phyloP scores from a whole-genome alignment of 2,329 filamentous ascomycete species.

The Bipolaris sorokiniana region DNA sequence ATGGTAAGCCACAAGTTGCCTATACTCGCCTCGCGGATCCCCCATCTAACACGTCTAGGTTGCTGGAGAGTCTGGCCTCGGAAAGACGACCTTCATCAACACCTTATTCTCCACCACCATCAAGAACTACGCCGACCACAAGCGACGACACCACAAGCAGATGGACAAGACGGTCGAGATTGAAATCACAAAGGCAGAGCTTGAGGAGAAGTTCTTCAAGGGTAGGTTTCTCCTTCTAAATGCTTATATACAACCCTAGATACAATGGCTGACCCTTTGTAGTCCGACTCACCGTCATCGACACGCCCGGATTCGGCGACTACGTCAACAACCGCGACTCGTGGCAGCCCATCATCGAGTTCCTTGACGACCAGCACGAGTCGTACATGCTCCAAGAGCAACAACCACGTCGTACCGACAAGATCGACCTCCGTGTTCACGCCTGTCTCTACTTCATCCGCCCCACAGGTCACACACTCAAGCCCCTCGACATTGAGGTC shows the following conservation, averaged over 20 bases:
- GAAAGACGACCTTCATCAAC: slow-evolving; percentile 99
- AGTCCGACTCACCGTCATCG: slow-evolving; percentile 98
- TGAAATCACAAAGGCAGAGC: slow-evolving; percentile 98
- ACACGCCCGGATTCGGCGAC: slow-evolving; percentile 98
- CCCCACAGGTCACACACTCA: slow-evolving; percentile 96
- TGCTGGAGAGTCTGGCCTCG: slow-evolving; percentile 95
- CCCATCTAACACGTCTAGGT: slow-evolving; percentile 64
- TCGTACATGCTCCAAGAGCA: slow-evolving; percentile 99
- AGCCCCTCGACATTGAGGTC: slow-evolving; percentile 98
- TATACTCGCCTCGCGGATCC: background rate
- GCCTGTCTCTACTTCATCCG: slow-evolving; percentile 99
- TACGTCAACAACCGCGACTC: slow-evolving; percentile 99
- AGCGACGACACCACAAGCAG: slow-evolving; percentile 98
- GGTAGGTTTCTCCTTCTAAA: slow-evolving; percentile 59
- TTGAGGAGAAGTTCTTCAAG: slow-evolving; percentile 99
- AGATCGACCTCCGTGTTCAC: slow-evolving; percentile 99
- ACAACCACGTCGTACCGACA: slow-evolving; percentile 95
- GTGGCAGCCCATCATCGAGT: slow-evolving; percentile 99
- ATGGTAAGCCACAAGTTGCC: slow-evolving; percentile 70
- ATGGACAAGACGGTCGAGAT: slow-evolving; percentile 99
- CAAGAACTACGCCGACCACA: slow-evolving; percentile 99
- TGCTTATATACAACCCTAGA: background rate
- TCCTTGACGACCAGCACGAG: slow-evolving; percentile 99
- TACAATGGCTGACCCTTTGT: slow-evolving; percentile 28
- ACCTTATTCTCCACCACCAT: slow-evolving; percentile 99